A percentile compares a stretch with the other conserved stretches of the same genome.
phyloP scores from a whole-genome alignment of 345 rosid species.

The Gossypium rotundifolium region DNA sequence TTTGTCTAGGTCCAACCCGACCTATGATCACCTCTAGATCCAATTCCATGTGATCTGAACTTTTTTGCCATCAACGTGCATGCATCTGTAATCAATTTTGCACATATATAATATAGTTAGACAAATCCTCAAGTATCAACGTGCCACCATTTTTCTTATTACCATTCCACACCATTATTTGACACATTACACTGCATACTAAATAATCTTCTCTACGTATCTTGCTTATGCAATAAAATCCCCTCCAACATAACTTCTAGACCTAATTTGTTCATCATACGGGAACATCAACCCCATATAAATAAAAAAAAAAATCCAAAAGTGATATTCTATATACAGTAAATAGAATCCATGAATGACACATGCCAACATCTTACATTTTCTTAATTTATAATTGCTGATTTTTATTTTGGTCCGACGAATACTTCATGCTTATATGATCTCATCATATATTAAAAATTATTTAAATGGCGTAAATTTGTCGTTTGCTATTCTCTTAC shows the following conservation, averaged over 20 bases:
- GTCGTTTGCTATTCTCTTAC: neutral
- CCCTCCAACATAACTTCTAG: neutral
- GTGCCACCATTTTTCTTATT: neutral
- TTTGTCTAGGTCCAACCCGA: too few species aligned
- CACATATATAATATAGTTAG: neutral
- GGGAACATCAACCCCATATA: neutral
- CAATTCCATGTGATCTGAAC: too few species aligned
- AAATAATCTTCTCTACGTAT: neutral
- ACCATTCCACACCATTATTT: neutral
- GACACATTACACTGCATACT: neutral
- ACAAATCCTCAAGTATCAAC: neutral
- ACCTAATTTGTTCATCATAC: neutral
- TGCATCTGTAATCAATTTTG: neutral
- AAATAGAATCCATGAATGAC: neutral
- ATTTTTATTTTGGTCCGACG: neutral
- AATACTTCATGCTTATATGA: neutral
- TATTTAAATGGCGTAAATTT: constrained; percentile 8
- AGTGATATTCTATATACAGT: neutral
- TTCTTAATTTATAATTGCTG: neutral
- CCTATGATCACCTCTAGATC: too few species aligned
- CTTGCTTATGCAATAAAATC: constrained; percentile 1
- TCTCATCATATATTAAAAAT: neutral
- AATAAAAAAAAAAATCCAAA: neutral
- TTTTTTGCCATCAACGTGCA: neutral
- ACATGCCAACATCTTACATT: neutral